Evolutionary conservation across 495 filamentous ascomycete genomes (phyloP).

Genomic region (Hyaloscypha variabilis): DNA sequence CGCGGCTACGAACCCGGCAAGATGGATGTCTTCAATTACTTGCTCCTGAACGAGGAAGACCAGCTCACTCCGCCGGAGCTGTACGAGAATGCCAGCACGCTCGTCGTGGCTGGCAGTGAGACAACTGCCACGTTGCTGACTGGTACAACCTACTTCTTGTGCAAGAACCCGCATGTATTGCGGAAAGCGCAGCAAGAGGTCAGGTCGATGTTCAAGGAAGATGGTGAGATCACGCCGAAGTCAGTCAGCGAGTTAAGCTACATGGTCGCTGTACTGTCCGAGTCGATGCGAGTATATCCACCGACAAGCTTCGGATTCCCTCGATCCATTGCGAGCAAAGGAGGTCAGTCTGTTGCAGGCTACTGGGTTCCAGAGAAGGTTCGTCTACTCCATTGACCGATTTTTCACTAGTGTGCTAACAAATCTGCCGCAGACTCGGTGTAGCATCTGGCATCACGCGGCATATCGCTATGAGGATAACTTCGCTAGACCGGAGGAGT

Average conservation of each 20-base stretch:
- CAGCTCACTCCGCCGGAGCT: too few species aligned
- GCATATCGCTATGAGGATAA: too few species aligned
- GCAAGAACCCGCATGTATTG: slow-evolving; percentile 46
- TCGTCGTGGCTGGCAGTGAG: slow-evolving; percentile 57
- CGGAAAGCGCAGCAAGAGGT: slow-evolving; percentile 54
- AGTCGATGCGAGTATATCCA: slow-evolving; percentile 68
- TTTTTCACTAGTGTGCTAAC: too few species aligned
- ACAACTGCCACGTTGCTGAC: slow-evolving; percentile 62
- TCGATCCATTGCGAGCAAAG: slow-evolving; percentile 38
- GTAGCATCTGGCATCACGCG: too few species aligned
- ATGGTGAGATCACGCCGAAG: slow-evolving; percentile 55
- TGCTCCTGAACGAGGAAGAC: too few species aligned
- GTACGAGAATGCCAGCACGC: not conserved
- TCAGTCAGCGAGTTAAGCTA: slow-evolving; percentile 45
- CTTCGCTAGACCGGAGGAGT: too few species aligned
- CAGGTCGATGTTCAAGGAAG: slow-evolving; percentile 46
- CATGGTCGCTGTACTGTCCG: slow-evolving; percentile 65
- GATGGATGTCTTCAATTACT: too few species aligned
- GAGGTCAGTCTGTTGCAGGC: slow-evolving; percentile 3
- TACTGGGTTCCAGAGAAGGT: not conserved
- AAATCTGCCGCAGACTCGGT: too few species aligned
- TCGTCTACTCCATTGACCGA: not conserved
- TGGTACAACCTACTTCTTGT: slow-evolving; percentile 52
- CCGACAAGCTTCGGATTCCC: slow-evolving; percentile 61
- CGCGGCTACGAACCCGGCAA: too few species aligned